Evolutionary conservation across 2,329 filamentous ascomycete genomes (phyloP).

Genomic region (Rutstroemia sydowiana): DNA sequence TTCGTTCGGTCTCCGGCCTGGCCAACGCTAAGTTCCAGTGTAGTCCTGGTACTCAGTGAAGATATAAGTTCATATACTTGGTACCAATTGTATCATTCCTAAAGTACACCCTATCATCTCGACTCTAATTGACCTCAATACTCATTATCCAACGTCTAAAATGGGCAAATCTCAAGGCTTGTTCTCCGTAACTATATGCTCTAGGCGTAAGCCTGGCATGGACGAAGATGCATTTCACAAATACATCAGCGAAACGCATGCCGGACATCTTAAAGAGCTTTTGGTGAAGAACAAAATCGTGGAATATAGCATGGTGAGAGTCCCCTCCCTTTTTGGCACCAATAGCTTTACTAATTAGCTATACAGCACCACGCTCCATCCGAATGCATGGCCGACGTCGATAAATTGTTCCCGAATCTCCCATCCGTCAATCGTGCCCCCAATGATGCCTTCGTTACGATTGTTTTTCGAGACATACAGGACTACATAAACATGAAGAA

Average conservation of each 20-base stretch:
- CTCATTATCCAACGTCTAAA: no score
- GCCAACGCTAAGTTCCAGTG: no score
- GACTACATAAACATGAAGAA: background rate
- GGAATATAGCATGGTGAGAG: background rate
- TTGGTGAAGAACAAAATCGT: background rate
- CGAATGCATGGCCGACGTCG: background rate
- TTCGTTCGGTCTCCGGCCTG: no score
- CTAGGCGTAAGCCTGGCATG: background rate
- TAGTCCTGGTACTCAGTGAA: no score
- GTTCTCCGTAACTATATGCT: background rate
- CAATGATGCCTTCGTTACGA: background rate
- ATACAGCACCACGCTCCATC: background rate
- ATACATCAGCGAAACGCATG: background rate
- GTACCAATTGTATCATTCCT: no score
- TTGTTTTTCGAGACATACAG: background rate
- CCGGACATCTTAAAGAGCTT: background rate
- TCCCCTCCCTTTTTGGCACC: background rate
- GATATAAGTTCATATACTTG: no score
- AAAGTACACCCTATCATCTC: no score
- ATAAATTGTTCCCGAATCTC: background rate
- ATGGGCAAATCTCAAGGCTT: background rate
- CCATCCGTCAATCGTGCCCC: background rate
- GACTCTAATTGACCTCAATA: no score
- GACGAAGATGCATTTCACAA: background rate
- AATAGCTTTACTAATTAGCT: background rate